These are phyloP conservation scores for Tothia fuscella DNA, from an alignment of 2,329 filamentous ascomycete genomes.

Conservation along the genomic window DNA sequence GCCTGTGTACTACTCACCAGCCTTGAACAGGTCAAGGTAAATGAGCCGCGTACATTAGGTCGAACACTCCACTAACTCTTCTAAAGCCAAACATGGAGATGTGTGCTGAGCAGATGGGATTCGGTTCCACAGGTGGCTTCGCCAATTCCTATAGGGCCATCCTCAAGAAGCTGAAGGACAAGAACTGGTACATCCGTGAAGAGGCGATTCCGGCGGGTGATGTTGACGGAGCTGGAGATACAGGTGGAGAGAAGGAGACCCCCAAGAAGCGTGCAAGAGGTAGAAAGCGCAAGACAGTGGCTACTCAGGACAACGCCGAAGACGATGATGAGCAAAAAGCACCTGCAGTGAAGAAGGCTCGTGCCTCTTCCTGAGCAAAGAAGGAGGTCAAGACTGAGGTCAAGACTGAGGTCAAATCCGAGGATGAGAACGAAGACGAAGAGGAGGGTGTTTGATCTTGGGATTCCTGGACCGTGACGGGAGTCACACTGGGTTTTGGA, in stretches of 20 bases:
- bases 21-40: no score
- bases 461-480: background rate
- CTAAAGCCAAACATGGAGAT: slow-evolving; percentile 1
- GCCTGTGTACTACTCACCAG: no score
- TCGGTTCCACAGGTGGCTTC: slow-evolving; percentile 5
- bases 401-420: background rate
- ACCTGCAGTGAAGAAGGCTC: no score
- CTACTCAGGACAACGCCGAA: no score
- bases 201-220: no score
- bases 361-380: background rate
- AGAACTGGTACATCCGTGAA: no score
- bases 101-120: slow-evolving; percentile 2
- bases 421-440: background rate
- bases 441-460: background rate
- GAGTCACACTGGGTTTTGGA: background rate
- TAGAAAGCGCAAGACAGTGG: background rate
- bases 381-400: background rate
- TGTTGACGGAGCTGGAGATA: background rate
- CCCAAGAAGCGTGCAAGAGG: background rate
- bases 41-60: no score
- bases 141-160: slow-evolving; percentile 2
- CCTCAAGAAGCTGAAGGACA: slow-evolving; percentile 8
- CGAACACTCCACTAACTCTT: background rate
- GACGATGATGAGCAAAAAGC: no score
- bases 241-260: background rate